These are phyloP conservation scores for Colletotrichum lini DNA, from an alignment of 2,329 filamentous ascomycete genomes.

Conservation along the genomic window DNA sequence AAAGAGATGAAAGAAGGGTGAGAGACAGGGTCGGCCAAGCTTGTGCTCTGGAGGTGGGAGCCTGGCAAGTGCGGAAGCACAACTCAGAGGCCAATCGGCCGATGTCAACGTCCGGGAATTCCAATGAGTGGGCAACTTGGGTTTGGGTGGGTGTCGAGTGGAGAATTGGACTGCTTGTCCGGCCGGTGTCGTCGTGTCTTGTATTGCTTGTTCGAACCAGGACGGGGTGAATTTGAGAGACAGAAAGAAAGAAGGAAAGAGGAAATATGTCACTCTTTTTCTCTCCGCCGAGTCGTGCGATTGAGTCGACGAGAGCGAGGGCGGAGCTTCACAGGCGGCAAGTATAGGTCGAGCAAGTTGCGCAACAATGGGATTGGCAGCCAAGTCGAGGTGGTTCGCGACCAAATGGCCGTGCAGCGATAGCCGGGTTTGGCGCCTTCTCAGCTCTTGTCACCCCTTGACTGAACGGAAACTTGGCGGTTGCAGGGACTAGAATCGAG, in stretches of 20 bases:
- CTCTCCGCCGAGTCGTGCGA: not conserved
- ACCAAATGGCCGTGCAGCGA: constrained; percentile 9
- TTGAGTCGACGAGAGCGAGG: not conserved
- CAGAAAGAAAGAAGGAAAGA: constrained; percentile 3
- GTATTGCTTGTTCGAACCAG: constrained; percentile 14
- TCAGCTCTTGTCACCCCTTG: constrained; percentile 21
- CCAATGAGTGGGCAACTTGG: constrained; percentile 37
- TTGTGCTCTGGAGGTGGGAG: constrained; percentile 13
- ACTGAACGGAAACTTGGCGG: not conserved
- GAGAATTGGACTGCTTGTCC: constrained; percentile 15
- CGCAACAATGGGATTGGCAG: not conserved
- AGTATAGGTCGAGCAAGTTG: not conserved
- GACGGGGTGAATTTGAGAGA: constrained; percentile 1
- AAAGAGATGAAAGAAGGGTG: constrained; percentile 4
- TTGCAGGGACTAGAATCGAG: constrained; percentile 12
- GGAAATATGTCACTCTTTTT: not conserved
- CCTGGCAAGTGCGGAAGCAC: constrained; percentile 3
- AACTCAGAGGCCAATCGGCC: constrained; percentile 19
- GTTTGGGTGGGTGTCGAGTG: constrained; percentile 32
- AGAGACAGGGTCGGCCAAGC: constrained; percentile 18
- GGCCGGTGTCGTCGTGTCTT: constrained; percentile 18
- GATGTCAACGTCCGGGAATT: constrained; percentile 35
- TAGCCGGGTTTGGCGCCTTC: constrained; percentile 33
- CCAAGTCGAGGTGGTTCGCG: not conserved
- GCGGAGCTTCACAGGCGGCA: not conserved